Evolutionary conservation across 2,329 filamentous ascomycete genomes (phyloP).

Genomic region (Teratosphaeria pseudoeucalypti): DNA sequence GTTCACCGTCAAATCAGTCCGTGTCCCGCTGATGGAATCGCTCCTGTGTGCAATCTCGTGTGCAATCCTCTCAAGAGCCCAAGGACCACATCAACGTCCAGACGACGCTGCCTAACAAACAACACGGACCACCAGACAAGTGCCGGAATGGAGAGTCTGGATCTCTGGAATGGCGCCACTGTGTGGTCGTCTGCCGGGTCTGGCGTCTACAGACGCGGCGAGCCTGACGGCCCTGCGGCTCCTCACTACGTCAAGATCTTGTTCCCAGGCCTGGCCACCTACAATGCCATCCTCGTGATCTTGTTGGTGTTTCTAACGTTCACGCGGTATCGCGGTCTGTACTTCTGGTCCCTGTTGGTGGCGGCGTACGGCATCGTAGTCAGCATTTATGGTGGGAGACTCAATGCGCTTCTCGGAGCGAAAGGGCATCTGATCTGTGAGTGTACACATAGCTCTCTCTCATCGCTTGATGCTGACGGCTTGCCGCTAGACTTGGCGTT

Average conservation of each 20-base stretch:
- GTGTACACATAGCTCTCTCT: neutral
- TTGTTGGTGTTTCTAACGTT: neutral
- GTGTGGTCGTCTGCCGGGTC: neutral
- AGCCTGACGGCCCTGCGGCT: neutral
- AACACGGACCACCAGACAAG: no score
- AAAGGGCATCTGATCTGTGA: neutral
- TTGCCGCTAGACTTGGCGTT: neutral
- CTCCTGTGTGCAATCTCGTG: no score
- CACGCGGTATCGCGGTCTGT: neutral
- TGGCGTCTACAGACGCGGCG: no score
- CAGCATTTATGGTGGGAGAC: neutral
- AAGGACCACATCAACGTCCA: no score
- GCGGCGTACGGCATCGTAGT: neutral
- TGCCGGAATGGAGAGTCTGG: no score
- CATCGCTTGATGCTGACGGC: neutral
- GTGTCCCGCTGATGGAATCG: no score
- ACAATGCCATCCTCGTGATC: neutral
- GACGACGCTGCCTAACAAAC: no score
- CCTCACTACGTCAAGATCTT: neutral
- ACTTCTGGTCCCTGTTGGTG: neutral
- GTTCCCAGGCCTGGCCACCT: neutral
- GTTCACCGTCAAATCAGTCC: no score
- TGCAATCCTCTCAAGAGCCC: no score
- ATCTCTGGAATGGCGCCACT: no score
- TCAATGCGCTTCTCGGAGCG: neutral